phyloP scores from a whole-genome alignment of 805 yeast genomes.

The Teunomyces funiuensis region DNA sequence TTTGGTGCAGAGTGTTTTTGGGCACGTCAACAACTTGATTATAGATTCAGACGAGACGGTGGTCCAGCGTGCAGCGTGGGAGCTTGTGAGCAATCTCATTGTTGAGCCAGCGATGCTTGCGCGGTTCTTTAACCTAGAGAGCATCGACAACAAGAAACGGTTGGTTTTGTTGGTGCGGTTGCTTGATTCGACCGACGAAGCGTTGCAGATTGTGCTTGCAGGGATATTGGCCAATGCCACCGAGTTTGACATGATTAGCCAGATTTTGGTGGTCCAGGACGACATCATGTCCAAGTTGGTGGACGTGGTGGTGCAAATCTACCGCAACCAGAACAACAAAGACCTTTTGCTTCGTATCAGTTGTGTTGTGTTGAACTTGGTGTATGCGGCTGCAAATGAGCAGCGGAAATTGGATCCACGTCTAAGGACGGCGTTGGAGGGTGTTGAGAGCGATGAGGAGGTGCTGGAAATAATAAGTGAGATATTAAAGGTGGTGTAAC shows the following conservation, averaged over 20 bases:
- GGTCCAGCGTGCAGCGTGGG: slow-evolving; percentile 61
- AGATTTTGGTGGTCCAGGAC: slow-evolving; percentile 19
- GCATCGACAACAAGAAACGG: slow-evolving; percentile 25
- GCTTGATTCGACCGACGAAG: slow-evolving; percentile 31
- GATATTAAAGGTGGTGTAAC: slow-evolving; percentile 12
- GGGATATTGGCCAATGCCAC: slow-evolving; percentile 44
- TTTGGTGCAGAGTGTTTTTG: slow-evolving; percentile 32
- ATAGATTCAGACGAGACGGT: slow-evolving; percentile 36
- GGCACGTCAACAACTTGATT: slow-evolving; percentile 41
- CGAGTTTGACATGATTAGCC: slow-evolving; percentile 36
- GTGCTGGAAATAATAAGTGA: slow-evolving; percentile 15
- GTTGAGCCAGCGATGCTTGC: slow-evolving; percentile 42
- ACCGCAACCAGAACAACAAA: slow-evolving; percentile 22
- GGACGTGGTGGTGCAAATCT: slow-evolving; percentile 19
- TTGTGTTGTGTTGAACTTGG: slow-evolving; percentile 21
- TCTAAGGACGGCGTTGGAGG: background rate
- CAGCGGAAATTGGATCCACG: background rate
- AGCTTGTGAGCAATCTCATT: slow-evolving; percentile 62
- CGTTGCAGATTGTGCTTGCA: slow-evolving; percentile 31
- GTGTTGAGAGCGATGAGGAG: slow-evolving; percentile 6
- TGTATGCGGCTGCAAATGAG: slow-evolving; percentile 14
- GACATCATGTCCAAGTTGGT: slow-evolving; percentile 17
- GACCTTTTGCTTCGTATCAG: slow-evolving; percentile 31
- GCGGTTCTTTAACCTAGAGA: slow-evolving; percentile 57
- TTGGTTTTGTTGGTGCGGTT: slow-evolving; percentile 31